These are phyloP conservation scores for Geum urbanum DNA, from an alignment of 306 rosid species.

Conservation along the genomic window DNA sequence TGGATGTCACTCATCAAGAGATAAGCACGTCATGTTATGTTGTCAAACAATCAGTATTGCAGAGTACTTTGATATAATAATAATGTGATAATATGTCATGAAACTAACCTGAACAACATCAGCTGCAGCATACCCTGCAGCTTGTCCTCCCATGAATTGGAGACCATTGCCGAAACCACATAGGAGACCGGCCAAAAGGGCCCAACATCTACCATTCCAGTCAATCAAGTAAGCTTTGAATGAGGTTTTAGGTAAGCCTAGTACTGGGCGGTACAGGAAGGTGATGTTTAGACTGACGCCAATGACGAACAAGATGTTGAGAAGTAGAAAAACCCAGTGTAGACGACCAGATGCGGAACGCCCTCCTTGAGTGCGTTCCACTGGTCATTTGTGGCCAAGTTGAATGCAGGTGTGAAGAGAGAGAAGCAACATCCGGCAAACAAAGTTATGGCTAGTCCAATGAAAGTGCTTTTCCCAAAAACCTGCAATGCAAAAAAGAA, in stretches of 20 bases:
- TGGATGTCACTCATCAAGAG: not conserved
- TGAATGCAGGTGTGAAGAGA: constrained; percentile 87
- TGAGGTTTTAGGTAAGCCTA: constrained; percentile 68
- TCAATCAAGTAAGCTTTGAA: constrained; percentile 67
- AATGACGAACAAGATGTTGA: constrained; percentile 63
- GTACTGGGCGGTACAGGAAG: constrained; percentile 71
- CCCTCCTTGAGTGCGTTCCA: constrained; percentile 69
- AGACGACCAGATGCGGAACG: constrained; percentile 77
- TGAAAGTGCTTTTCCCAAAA: constrained; percentile 59
- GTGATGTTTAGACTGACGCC: constrained; percentile 64
- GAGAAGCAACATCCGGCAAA: constrained; percentile 84
- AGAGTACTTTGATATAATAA: not conserved
- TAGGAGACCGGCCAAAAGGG: constrained; percentile 78
- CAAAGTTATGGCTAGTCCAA: constrained; percentile 69
- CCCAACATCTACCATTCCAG: constrained; percentile 92
- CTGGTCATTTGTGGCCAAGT: constrained; percentile 90
- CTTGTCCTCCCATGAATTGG: constrained; percentile 96
- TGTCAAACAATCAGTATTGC: not conserved
- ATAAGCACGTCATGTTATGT: not conserved
- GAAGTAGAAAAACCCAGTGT: constrained; percentile 82
- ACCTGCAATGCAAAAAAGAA: constrained; percentile 43
- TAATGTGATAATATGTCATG: not conserved
- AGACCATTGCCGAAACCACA: constrained; percentile 96
- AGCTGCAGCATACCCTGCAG: constrained; percentile 99
- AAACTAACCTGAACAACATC: constrained; percentile 90